Evolutionary conservation across 257 asterid genomes (phyloP).

Genomic region (Nemophila menziesii): DNA sequence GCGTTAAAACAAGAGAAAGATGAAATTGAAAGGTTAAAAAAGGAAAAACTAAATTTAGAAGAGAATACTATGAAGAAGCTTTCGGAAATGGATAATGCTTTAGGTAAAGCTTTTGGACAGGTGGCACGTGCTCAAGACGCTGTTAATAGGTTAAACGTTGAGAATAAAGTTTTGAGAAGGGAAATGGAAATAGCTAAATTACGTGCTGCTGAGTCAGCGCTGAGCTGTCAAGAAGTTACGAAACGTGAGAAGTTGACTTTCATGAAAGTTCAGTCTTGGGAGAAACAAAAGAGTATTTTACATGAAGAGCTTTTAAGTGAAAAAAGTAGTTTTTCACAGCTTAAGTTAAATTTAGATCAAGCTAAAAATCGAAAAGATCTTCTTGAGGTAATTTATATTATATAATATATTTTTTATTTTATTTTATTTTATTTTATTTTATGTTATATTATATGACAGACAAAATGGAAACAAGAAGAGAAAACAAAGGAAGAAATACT

Average conservation of each 20-base stretch:
- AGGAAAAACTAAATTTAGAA: conserved; percentile 65
- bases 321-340: conserved; percentile 29
- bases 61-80: conserved; percentile 71
- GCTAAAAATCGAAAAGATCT: conserved; percentile 47
- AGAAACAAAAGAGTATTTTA: conserved; percentile 60
- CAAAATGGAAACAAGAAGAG: conserved; percentile 47
- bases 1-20: conserved; percentile 84
- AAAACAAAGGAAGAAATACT: conserved; percentile 45
- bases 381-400: conserved; percentile 83
- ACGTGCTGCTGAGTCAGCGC: conserved; percentile 66
- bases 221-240: conserved; percentile 59
- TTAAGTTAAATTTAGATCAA: conserved; percentile 44
- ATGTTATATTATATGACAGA: conserved; percentile 33
- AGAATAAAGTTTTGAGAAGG: conserved; percentile 49
- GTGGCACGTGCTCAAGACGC: conserved; percentile 67
- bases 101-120: conserved; percentile 74
- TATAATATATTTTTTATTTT: too few relatives aligned
- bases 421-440: background rate
- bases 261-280: conserved; percentile 66
- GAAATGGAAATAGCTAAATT: conserved; percentile 78
- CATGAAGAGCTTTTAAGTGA: conserved; percentile 78
- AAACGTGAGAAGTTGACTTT: conserved; percentile 71
- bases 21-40: conserved; percentile 80
- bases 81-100: conserved; percentile 77
- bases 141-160: conserved; percentile 64